Evolutionary conservation across 2,329 filamentous ascomycete species (phyloP), one percentile per base, ranked within the genome.

Genomic region (Calonectria leucothoes): DNA sequence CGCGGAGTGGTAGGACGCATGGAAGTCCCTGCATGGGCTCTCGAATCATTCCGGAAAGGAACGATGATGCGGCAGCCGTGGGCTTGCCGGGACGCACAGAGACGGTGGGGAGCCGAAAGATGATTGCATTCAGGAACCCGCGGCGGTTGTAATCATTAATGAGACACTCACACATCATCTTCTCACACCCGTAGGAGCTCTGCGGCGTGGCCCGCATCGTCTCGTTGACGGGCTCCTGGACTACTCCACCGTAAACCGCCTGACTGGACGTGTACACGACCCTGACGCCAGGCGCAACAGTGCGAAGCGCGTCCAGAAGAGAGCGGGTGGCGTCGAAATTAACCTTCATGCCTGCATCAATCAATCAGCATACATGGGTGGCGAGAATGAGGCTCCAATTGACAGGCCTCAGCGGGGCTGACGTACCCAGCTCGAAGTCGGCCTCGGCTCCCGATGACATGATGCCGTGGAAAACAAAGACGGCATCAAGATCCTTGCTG

Each of bases 381-480:
- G 17, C n/a, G 10, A 10, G 20, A 45, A 45, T 45, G n/a, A 23
- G 42, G 23, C 49, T 39, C 31, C 11, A 15, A 25, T 33, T 8
- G 45, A 33, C 10, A 6, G 27, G 49, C 2, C 7, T 12, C n/a
- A 11, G 23, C 15, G 23, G n/a, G 23, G 17, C 3, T 20, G 23
- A n/a, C 42, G 25, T 86, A 7, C 90, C 66, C 85, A 87, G 77
- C 85, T 89, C 79, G 86, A 91, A 83, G 67, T 92, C 89, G 45
- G 88, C 88, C 83, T 92, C 91, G 5, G 89, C 87, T 39, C 90
- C 90, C 20, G 87, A 88, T 0, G 89, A 92, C 91, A 92, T 92
- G 82, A 92, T 90, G 71, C 91, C 91, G 79, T 92, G 90, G 74
- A 92, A 88, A 64, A 91, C 86, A 78, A 89, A 92, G 66, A 89